Base-by-base conservation (phyloP, 164 flowering plant species). In the Macadamia tetraphylla region DNA sequence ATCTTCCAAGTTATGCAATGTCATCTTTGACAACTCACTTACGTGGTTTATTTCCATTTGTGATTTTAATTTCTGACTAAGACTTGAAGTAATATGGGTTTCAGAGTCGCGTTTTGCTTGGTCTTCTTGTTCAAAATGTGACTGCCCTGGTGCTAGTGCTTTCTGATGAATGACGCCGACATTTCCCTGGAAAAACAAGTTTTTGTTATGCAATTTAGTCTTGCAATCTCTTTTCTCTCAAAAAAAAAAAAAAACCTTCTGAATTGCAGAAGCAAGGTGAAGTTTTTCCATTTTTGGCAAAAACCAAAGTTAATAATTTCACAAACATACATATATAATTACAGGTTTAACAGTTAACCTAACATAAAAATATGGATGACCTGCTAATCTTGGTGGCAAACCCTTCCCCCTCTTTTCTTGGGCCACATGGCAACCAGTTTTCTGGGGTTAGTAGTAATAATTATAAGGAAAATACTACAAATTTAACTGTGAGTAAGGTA, bases 151-250 rank as follows among this genome's bases (percentile, higher is more conserved):
- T 57, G 75, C 64, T 63, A 64, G 53, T 58, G 74, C 65, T 66
- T 70, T 80, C 17, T 76, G 85, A 32, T 75, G 78, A 62, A 55
- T 67, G 31, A 64, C 32, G 67, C 71, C 73, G 46, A 70, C 67
- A 70, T 78, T 84, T 64, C 88, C 95, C 98, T 93, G 79, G 73
- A 73, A 67, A 53, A 17, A 71, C 51, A 3, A 46, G 4, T 1
- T 1, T 35, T 35, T 1, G 40, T 35, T 35, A 35, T 35, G 40
- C 40, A 35, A n/a, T n/a, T n/a, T n/a, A n/a, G n/a, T n/a, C n/a
- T n/a, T n/a, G n/a, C n/a, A n/a, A n/a, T n/a, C n/a, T n/a, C n/a
- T n/a, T n/a, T n/a, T n/a, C n/a, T n/a, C n/a, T n/a, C n/a, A 43
- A 43, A 43, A 43, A 43, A 43, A 43, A 43, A 43, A 43, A 43